Percentiles rank a stretch among this genome's conserved stretches.
phyloP scores from a whole-genome alignment of 768 basidiomycete species.

The Coprinellus micaceus region DNA sequence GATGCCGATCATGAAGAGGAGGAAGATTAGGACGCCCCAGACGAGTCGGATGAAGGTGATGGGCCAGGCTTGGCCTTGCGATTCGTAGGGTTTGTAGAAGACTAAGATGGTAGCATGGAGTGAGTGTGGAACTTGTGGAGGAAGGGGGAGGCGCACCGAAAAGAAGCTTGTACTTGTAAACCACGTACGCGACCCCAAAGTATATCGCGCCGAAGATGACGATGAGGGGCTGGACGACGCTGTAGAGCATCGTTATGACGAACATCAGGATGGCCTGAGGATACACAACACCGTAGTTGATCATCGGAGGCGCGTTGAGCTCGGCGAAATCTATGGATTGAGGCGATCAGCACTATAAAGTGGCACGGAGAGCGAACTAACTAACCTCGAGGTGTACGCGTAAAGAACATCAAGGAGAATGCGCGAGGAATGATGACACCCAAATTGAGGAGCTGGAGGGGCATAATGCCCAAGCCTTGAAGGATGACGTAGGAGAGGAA shows the following conservation, averaged over 20 bases:
- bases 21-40: constrained; percentile 90
- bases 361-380: not conserved
- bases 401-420: constrained; percentile 70
- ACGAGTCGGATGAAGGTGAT: constrained; percentile 90
- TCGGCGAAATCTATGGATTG: constrained; percentile 78
- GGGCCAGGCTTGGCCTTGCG: constrained; percentile 96
- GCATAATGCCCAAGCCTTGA: constrained; percentile 94
- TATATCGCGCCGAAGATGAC: constrained; percentile 93
- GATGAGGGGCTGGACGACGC: constrained; percentile 93
- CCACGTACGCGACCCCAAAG: constrained; percentile 93
- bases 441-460: constrained; percentile 88
- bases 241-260: constrained; percentile 91
- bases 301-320: constrained; percentile 95
- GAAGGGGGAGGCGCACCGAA: constrained; percentile 61
- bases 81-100: constrained; percentile 98
- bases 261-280: constrained; percentile 96
- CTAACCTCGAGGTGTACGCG: constrained; percentile 87
- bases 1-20: constrained; percentile 95
- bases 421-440: constrained; percentile 82
- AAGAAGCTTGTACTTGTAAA: constrained; percentile 96
- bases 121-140: not conserved
- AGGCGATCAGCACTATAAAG: not conserved
- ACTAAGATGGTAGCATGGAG: constrained; percentile 43
- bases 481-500: constrained; percentile 82
- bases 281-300: constrained; percentile 96